phyloP scores from a whole-genome alignment of 192 early-diverging fungal genomes.

The Neocallimastix lanati region DNA sequence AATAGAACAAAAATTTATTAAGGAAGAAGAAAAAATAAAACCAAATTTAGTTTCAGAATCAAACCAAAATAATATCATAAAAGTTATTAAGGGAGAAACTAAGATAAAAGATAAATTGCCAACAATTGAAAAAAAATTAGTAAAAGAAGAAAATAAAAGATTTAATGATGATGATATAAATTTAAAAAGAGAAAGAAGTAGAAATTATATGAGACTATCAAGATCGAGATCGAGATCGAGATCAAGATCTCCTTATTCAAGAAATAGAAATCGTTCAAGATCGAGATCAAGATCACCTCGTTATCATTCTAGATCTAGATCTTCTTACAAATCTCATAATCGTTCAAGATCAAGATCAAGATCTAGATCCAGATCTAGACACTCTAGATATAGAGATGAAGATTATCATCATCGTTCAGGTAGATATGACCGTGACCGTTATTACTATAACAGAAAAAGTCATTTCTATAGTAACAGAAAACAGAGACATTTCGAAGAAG shows the following conservation, averaged over 20 bases:
- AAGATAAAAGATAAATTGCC: background rate
- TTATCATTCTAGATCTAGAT: background rate
- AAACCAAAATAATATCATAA: background rate
- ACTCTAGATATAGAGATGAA: background rate
- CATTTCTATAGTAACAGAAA: background rate
- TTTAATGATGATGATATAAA: background rate
- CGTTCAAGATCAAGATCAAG: background rate
- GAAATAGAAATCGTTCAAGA: background rate
- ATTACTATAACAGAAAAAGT: background rate
- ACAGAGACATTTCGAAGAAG: background rate
- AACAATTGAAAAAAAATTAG: background rate
- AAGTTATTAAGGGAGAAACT: background rate
- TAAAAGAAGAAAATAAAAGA: background rate
- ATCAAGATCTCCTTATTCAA: background rate
- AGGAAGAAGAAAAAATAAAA: background rate
- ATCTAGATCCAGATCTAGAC: background rate
- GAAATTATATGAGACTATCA: background rate
- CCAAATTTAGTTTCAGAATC: background rate
- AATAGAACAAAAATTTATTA: background rate
- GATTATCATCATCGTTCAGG: background rate
- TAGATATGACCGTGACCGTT: background rate
- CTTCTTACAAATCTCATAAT: background rate
- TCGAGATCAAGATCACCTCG: background rate
- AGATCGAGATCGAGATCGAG: background rate
- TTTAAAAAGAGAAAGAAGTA: background rate